These are phyloP conservation scores for Mycena galopus DNA, from an alignment of 768 basidiomycete species.

Conservation along the genomic window DNA sequence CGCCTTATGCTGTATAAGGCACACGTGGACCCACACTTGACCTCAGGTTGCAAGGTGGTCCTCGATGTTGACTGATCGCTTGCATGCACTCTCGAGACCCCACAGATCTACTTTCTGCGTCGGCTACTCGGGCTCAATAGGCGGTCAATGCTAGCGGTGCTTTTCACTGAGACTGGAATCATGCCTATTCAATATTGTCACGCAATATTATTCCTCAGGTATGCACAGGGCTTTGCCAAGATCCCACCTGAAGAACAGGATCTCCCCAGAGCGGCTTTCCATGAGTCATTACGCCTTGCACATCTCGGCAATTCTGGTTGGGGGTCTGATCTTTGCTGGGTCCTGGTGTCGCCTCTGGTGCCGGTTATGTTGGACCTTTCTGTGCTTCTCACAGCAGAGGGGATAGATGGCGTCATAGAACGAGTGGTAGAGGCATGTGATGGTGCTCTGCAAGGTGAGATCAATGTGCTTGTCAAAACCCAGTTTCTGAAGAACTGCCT, in stretches of 20 bases:
- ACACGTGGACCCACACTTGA: neutral
- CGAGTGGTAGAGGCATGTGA: neutral
- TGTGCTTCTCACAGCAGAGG: neutral
- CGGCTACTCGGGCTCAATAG: neutral
- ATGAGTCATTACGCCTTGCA: neutral
- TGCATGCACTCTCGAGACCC: neutral
- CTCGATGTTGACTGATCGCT: neutral
- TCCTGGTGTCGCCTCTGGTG: neutral
- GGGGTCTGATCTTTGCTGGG: neutral
- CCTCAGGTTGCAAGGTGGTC: neutral
- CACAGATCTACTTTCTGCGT: neutral
- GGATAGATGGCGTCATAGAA: neutral
- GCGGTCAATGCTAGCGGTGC: neutral
- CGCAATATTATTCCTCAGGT: neutral
- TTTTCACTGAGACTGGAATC: slow-evolving; percentile 4
- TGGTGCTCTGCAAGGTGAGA: neutral
- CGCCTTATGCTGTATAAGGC: neutral
- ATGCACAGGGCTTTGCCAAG: neutral
- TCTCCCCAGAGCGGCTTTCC: neutral
- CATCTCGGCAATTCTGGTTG: neutral
- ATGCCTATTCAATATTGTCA: neutral
- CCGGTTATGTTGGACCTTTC: neutral
- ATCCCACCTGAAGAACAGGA: neutral
- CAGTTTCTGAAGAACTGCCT: slow-evolving; percentile 1
- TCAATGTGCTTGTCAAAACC: neutral